Evolutionary conservation across 2,329 filamentous ascomycete genomes (phyloP).

Genomic region (Apiospora sp.): DNA sequence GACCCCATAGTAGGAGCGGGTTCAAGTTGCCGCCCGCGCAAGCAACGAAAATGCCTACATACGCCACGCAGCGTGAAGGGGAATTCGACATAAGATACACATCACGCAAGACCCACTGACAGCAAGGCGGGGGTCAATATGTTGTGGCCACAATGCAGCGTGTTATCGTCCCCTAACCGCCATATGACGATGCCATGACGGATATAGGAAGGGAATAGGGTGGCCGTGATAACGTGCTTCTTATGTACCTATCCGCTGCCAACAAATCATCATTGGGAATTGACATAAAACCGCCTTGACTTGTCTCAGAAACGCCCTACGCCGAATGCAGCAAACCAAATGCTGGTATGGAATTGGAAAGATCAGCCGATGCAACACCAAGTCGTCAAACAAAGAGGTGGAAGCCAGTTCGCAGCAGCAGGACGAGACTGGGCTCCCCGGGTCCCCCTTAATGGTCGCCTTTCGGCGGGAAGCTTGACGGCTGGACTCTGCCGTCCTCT

Average conservation of each 20-base stretch:
- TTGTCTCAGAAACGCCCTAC: constrained; percentile 38
- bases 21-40: not conserved
- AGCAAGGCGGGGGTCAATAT: not conserved
- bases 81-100: not conserved
- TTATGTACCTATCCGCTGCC: constrained; percentile 38
- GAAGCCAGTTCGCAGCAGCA: not conserved
- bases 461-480: constrained; percentile 82
- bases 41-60: constrained; percentile 15
- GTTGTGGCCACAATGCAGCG: constrained; percentile 2
- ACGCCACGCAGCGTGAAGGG: constrained; percentile 4
- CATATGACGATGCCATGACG: not conserved
- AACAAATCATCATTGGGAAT: constrained; percentile 31
- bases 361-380: constrained; percentile 36
- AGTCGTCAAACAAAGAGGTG: not conserved
- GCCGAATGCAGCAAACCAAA: constrained; percentile 37
- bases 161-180: constrained; percentile 17
- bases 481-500: constrained; percentile 67
- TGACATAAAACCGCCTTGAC: constrained; percentile 27
- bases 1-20: not conserved
- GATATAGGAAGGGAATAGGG: constrained; percentile 23
- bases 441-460: constrained; percentile 44
- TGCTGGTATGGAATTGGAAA: constrained; percentile 37
- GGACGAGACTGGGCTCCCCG: constrained; percentile 5
- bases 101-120: constrained; percentile 4
- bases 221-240: constrained; percentile 34